Base-by-base conservation (phyloP, 2,329 filamentous ascomycete species). In the Colletotrichum filicis region DNA sequence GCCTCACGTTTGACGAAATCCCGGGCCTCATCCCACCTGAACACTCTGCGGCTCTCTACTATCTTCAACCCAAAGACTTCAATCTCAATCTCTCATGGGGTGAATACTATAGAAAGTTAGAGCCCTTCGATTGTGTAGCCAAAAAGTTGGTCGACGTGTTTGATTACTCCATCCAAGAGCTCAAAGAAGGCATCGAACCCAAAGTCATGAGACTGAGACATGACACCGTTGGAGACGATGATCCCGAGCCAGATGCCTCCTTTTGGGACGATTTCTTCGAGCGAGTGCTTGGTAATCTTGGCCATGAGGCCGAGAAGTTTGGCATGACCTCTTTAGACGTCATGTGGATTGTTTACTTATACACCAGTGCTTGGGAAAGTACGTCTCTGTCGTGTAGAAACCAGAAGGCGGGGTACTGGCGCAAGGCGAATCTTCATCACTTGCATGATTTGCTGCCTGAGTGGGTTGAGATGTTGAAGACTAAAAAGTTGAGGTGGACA, bases 291-390 rank as follows among this genome's bases (percentile, higher is more conserved):
- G 56, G 49, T 3, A 7, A n/a, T 5, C 28, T 70, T 1, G 70
- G 70, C 4, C 26, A 22, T n/a, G 3, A 42, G 4, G 70, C 46
- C 22, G 30, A 56, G 19, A 35, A 24, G 7, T 56, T 52, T 19
- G 60, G 66, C 2, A 4, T 73, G 66, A 22, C 9, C 5, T 57
- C 30, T 9, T n/a, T 46, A 3, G 70, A 73, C 22, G 60, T 73
- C 16, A 70, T 66, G 70, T 70, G 70, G 70, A 49, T 73, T 35
- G 61, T 63, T 0, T 61, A 65, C 24, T 9, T 73, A 19, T 73
- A 73, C 56, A 61, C 70, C 5, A 46, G 56, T 5, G 70, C 70
- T 4, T 65, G 57, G 19, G 60, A 26, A 19, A 56, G 19, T 19
- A 70, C 70, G 24, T n/a, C 32, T 9, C 42, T 16, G 26, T 19